Evolutionary conservation across 805 yeast genomes (phyloP).

Genomic region (Zygoascus bituminiphila): DNA sequence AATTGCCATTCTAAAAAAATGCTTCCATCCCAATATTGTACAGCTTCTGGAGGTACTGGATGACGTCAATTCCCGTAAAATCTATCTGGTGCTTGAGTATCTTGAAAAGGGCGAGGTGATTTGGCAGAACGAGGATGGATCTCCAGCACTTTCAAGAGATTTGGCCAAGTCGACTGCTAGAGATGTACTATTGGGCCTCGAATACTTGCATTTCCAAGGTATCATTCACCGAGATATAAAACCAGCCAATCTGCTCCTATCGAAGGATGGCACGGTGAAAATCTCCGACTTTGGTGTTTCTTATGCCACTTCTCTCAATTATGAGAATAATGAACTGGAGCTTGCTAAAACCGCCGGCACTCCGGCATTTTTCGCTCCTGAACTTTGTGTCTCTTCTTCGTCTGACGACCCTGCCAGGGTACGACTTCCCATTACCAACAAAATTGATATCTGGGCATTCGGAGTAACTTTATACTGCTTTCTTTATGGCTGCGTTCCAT

Average conservation of each 20-base stretch:
- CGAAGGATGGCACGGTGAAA: slow-evolving; percentile 65
- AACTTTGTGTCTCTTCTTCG: slow-evolving; percentile 28
- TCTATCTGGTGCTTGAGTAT: slow-evolving; percentile 83
- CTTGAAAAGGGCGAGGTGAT: slow-evolving; percentile 83
- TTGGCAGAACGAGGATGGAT: slow-evolving; percentile 56
- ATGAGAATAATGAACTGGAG: slow-evolving; percentile 62
- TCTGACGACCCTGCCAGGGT: slow-evolving; percentile 17
- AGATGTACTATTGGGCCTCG: slow-evolving; percentile 81
- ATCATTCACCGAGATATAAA: slow-evolving; percentile 92
- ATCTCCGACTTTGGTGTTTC: slow-evolving; percentile 97
- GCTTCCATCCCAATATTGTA: slow-evolving; percentile 86
- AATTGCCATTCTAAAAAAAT: slow-evolving; percentile 87
- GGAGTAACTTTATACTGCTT: slow-evolving; percentile 89
- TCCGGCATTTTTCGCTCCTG: slow-evolving; percentile 95
- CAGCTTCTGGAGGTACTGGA: slow-evolving; percentile 79
- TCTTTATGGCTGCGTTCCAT: slow-evolving; percentile 82
- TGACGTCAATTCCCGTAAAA: slow-evolving; percentile 73
- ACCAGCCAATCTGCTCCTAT: slow-evolving; percentile 81
- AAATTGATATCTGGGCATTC: slow-evolving; percentile 95
- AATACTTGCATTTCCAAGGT: slow-evolving; percentile 83
- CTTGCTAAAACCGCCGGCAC: slow-evolving; percentile 96
- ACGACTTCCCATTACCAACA: slow-evolving; percentile 49
- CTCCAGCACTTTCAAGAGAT: slow-evolving; percentile 59
- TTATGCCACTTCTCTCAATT: slow-evolving; percentile 44
- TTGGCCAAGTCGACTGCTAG: slow-evolving; percentile 67